Conservation (phyloP, 768 basidiomycete species). For the Boletus rex-veris region DNA sequence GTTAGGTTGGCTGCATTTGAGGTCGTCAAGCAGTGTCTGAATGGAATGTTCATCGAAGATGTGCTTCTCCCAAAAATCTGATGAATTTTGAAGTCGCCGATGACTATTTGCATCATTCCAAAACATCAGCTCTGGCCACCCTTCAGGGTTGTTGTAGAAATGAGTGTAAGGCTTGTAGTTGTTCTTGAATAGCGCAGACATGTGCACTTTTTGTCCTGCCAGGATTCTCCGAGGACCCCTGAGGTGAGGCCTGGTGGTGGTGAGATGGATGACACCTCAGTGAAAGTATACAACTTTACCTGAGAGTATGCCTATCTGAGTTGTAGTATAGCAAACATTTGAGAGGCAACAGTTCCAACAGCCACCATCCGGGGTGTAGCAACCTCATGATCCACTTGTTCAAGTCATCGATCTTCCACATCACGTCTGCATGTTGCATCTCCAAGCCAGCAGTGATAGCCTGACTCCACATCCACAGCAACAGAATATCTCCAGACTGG, state of each 20-base stretch:
- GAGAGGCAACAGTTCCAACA: conserved; percentile 23
- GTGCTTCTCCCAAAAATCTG: conserved; percentile 29
- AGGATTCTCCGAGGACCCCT: conserved; percentile 26
- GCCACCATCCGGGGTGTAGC: conserved; percentile 20
- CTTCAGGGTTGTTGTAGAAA: conserved; percentile 19
- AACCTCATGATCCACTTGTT: conserved; percentile 21
- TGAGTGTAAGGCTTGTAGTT: conserved; percentile 27
- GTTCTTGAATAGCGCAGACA: conserved; percentile 29
- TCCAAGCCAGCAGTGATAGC: conserved; percentile 24
- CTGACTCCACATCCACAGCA: conserved; percentile 33
- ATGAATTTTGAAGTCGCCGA: conserved; percentile 12
- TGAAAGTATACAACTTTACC: conserved; percentile 6
- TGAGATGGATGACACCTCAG: conserved; percentile 4
- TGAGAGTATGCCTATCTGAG: conserved; percentile 19
- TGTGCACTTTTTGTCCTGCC: conserved; percentile 31
- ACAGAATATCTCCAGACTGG: conserved; percentile 26
- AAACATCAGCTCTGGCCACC: conserved; percentile 30
- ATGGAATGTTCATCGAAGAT: conserved; percentile 24
- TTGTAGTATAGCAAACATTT: conserved; percentile 28
- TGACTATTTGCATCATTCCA: conserved; percentile 28
- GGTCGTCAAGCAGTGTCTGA: conserved; percentile 15
- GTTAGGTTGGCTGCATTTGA: conserved; percentile 14
- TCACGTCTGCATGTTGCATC: conserved; percentile 22
- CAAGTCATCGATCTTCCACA: conserved; percentile 29
- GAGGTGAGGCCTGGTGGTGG: conserved; percentile 21